These are phyloP conservation scores for Termitomyces sp. DNA, from an alignment of 768 basidiomycete species.

Conservation along the genomic window DNA sequence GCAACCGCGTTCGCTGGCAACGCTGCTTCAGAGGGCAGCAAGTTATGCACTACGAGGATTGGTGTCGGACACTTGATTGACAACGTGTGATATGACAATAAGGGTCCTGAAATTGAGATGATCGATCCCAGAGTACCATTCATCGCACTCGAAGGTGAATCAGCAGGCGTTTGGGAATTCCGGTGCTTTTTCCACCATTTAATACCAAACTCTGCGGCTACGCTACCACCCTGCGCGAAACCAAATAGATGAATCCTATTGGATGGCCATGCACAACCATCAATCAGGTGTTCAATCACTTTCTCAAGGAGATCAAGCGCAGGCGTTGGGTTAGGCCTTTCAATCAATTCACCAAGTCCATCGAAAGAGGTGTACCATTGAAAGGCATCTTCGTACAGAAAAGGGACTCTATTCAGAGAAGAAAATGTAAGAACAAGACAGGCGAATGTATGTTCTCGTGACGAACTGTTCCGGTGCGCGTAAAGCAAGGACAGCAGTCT, in stretches of 20 bases:
- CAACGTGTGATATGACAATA: conserved; percentile 74
- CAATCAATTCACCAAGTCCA: conserved; percentile 65
- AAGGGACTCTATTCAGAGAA: conserved; percentile 55
- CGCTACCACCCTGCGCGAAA: conserved; percentile 81
- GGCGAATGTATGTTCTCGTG: neutral
- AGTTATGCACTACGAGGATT: conserved; percentile 53
- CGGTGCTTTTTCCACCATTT: conserved; percentile 45
- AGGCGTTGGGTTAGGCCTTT: conserved; percentile 66
- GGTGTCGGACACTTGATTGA: conserved; percentile 52
- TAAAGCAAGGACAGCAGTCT: conserved; percentile 80
- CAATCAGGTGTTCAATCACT: conserved; percentile 51
- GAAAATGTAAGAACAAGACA: neutral
- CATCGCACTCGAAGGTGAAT: conserved; percentile 13
- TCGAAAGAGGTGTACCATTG: conserved; percentile 89
- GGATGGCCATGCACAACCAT: conserved; percentile 60
- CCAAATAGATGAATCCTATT: conserved; percentile 81
- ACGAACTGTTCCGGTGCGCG: conserved; percentile 74
- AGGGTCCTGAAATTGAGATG: conserved; percentile 63
- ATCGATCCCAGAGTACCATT: conserved; percentile 53
- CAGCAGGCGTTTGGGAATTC: conserved; percentile 7
- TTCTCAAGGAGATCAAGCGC: conserved; percentile 53
- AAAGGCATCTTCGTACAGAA: conserved; percentile 71
- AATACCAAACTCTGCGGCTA: conserved; percentile 66
- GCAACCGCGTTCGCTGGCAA: conserved; percentile 40
- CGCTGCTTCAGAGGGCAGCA: conserved; percentile 38